phyloP scores from a whole-genome alignment of 2,329 filamentous ascomycete genomes.

The Akanthomyces uredinophilus region DNA sequence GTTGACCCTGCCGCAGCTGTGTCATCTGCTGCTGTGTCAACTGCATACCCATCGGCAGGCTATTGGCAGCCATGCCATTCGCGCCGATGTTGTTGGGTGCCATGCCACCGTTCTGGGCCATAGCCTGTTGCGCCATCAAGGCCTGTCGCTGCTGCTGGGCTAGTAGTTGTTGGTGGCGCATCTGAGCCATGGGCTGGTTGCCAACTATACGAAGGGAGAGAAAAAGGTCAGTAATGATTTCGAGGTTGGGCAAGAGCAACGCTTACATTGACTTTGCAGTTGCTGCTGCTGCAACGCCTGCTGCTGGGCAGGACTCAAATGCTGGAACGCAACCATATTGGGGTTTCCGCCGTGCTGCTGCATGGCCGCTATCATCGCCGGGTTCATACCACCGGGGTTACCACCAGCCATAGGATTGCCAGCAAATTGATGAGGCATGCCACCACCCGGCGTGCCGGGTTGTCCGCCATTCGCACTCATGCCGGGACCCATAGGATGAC shows the following conservation, averaged over 20 bases:
- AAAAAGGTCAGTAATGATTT: constrained; percentile 5
- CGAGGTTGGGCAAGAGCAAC: not conserved
- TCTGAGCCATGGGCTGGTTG: constrained; percentile 36
- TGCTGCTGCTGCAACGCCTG: constrained; percentile 51
- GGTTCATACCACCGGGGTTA: constrained; percentile 65
- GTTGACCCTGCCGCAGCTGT: constrained; percentile 40
- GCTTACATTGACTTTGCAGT: constrained; percentile 32
- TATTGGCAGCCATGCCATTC: constrained; percentile 36
- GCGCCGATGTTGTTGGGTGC: constrained; percentile 29
- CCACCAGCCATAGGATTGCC: constrained; percentile 65
- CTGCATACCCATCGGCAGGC: constrained; percentile 50
- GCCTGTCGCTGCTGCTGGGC: constrained; percentile 53
- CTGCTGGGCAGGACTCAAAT: constrained; percentile 58
- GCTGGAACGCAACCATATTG: constrained; percentile 60
- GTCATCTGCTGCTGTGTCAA: constrained; percentile 44
- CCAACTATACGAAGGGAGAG: constrained; percentile 23
- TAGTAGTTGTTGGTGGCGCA: constrained; percentile 51
- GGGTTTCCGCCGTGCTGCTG: constrained; percentile 64
- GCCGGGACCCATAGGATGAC: constrained; percentile 58
- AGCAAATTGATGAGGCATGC: constrained; percentile 61
- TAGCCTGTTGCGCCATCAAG: constrained; percentile 51
- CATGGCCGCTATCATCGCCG: constrained; percentile 73
- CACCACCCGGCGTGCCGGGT: constrained; percentile 59
- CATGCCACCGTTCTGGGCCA: constrained; percentile 40
- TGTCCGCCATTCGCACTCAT: constrained; percentile 66